Percentiles rank a stretch among this genome's conserved stretches.
Evolutionary conservation across 345 rosid species (phyloP).

Genomic region (Pelargonium nanum): DNA sequence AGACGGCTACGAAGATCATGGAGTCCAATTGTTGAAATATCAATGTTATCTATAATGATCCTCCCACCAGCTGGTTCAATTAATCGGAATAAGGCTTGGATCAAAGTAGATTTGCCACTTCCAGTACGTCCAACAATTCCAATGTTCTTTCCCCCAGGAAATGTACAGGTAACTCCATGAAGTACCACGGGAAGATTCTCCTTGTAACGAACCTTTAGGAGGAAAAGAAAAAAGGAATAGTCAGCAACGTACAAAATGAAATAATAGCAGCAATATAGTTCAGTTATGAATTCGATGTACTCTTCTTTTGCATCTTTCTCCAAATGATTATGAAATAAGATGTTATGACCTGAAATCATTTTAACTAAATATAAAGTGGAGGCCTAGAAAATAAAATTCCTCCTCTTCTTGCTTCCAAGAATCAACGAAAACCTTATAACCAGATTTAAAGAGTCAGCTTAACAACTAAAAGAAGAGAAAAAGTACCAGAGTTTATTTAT

Average conservation of each 20-base stretch:
- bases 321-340: no score
- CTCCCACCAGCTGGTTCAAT: constrained; percentile 81
- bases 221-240: constrained; percentile 9
- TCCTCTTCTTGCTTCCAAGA: no score
- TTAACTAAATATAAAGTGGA: no score
- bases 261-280: constrained; percentile 10
- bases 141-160: constrained; percentile 94
- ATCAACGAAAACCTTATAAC: no score
- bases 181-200: constrained; percentile 96
- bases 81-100: constrained; percentile 92
- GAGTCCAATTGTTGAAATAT: constrained; percentile 78
- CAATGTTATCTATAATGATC: constrained; percentile 86
- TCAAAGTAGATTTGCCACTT: constrained; percentile 94
- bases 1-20: constrained; percentile 94
- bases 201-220: constrained; percentile 74
- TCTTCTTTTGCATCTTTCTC: no score
- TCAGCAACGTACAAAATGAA: no score
- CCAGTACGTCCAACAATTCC: constrained; percentile 99
- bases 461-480: no score
- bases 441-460: no score
- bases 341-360: no score
- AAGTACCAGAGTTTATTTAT: no score
- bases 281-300: no score
- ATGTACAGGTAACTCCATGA: constrained; percentile 66
- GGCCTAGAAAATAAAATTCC: no score